Evolutionary conservation across 2,329 filamentous ascomycete species (phyloP).

Genomic region (Microdochium nivale): DNA sequence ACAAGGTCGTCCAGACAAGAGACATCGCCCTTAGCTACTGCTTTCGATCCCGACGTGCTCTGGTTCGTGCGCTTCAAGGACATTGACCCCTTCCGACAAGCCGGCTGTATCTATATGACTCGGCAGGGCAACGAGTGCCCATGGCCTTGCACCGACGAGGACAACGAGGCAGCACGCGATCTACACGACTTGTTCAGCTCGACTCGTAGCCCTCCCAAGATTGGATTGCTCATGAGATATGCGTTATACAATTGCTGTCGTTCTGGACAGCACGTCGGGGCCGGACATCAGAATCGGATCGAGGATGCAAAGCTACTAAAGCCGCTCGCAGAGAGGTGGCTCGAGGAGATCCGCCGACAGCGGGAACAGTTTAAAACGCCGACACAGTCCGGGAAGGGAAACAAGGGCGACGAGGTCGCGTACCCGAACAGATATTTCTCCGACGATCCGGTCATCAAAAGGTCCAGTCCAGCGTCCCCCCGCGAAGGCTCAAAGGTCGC

Average conservation of each 20-base stretch:
- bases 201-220: background rate
- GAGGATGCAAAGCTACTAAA: slow-evolving; percentile 1
- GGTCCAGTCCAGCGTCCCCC: too few species aligned
- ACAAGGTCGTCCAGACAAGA: background rate
- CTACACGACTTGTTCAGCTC: background rate
- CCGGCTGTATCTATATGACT: background rate
- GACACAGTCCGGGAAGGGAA: background rate
- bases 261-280: background rate
- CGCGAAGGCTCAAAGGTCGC: background rate
- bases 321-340: slow-evolving; percentile 3
- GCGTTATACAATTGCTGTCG: slow-evolving; percentile 2
- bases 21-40: background rate
- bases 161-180: background rate
- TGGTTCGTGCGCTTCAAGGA: background rate
- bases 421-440: too few species aligned
- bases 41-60: background rate
- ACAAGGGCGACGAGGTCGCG: too few species aligned
- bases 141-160: background rate
- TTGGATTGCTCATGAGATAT: slow-evolving; percentile 1
- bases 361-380: background rate
- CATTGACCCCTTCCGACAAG: background rate
- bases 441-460: too few species aligned
- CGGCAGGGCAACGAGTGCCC: background rate
- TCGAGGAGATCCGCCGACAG: slow-evolving; percentile 1
- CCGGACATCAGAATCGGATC: slow-evolving; percentile 1